Conservation (phyloP, 2,329 filamentous ascomycete species). For the Pseudogymnoascus verrucosus region DNA sequence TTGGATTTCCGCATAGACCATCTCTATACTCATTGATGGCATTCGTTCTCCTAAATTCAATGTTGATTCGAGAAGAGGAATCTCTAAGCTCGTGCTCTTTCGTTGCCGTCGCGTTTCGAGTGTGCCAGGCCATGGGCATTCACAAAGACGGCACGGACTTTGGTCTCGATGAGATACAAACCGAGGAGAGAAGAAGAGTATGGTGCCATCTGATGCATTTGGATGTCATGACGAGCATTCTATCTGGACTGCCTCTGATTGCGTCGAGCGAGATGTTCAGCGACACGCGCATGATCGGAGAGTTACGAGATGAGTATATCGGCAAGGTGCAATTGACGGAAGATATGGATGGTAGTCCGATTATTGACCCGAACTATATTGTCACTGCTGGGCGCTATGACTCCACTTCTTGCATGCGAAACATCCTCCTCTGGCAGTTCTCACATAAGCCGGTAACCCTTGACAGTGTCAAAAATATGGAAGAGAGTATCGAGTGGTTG, state of each 20-base stretch:
- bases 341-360: background rate
- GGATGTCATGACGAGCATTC: constrained; percentile 46
- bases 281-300: constrained; percentile 46
- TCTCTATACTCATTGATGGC: constrained; percentile 52
- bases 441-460: background rate
- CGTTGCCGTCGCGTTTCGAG: constrained; percentile 34
- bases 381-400: constrained; percentile 3
- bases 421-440: constrained; percentile 4
- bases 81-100: constrained; percentile 46
- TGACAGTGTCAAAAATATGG: background rate
- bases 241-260: constrained; percentile 35
- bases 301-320: constrained; percentile 48
- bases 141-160: constrained; percentile 38
- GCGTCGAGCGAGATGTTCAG: constrained; percentile 44
- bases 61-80: constrained; percentile 40
- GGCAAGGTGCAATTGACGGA: constrained; percentile 31
- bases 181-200: constrained; percentile 50
- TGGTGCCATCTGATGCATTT: constrained; percentile 56
- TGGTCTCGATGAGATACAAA: constrained; percentile 47
- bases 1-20: constrained; percentile 48
- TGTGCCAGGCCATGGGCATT: constrained; percentile 35
- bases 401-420: background rate
- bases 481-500: constrained; percentile 1
- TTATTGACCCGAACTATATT: constrained; percentile 5
- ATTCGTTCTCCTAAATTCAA: constrained; percentile 45